Evolutionary conservation across 108 stramenopile genomes (phyloP), one percentile per base, ranked within the genome.

Genomic region (Schizochytrium sp.): DNA sequence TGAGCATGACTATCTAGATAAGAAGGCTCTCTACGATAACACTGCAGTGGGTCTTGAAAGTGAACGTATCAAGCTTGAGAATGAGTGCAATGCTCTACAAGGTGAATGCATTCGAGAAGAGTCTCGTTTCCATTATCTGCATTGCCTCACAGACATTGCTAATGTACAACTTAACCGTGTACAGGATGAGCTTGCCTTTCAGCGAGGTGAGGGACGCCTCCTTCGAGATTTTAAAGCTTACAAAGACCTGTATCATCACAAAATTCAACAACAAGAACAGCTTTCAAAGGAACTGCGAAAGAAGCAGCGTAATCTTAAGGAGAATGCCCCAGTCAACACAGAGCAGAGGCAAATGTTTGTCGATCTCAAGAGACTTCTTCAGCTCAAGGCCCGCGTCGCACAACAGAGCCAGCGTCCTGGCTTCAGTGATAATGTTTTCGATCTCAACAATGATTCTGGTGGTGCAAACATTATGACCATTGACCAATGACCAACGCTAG

Each of bases 1-100:
- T 13, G 92, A 93, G 72, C 72, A 93, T 57, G 72, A 60, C 46
- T 94, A 94, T 73, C 59, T 88, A 83, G 94, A 89, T 41, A 72
- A 93, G 87, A 92, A 93, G 91, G 61, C 50, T 2, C 56, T 61
- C 4, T 96, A 95, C 83, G 94, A 95, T 3, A 89, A 92, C 87
- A 90, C 94, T 3, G 90, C 91, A 4, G 93, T 90, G 46, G 93
- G 91, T 38, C 87, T 95, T 40, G 92, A 90, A 61, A 88, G 89
- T 72, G 95, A 96, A 57, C 90, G 91, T 60, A 88, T 72, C 87
- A 73, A 88, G 73, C 94, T 96, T 50, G 95, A 96, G 89, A 72
- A 56, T 3, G 93, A 94, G 73, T 93, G 90, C 76, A 93, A 89
- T 41, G 87, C 87, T 40, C 57, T 91, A 46, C 94, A 96, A 89